Evolutionary conservation across 148 eudicot genomes (phyloP).

Genomic region (Rheum nobile): DNA sequence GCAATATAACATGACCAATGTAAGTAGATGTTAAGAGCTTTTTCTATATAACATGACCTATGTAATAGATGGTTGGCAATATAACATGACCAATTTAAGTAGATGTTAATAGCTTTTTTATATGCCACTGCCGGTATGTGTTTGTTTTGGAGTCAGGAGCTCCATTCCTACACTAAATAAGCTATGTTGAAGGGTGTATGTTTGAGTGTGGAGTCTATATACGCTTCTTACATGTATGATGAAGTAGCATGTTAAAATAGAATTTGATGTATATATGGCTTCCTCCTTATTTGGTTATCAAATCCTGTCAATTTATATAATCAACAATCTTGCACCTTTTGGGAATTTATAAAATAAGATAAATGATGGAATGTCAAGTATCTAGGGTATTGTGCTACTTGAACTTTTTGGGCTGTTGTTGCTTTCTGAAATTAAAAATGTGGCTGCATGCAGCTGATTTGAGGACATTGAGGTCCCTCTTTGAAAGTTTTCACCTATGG

Average conservation of each 20-base stretch:
- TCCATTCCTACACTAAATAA: not conserved
- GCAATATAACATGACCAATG: too few species aligned
- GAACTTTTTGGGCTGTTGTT: too few species aligned
- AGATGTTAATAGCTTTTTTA: not conserved
- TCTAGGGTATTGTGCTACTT: too few species aligned
- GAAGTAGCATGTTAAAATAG: not conserved
- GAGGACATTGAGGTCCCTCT: too few species aligned
- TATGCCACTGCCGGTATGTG: not conserved
- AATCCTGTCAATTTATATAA: too few species aligned
- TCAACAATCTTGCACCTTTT: too few species aligned
- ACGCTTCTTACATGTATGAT: not conserved
- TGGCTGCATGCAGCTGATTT: too few species aligned
- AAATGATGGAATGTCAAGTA: too few species aligned
- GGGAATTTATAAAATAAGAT: too few species aligned
- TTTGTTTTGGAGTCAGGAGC: not conserved
- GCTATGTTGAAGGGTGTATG: not conserved
- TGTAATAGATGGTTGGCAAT: too few species aligned
- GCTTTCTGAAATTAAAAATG: too few species aligned
- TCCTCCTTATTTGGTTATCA: too few species aligned
- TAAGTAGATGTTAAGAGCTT: not conserved
- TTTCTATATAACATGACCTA: not conserved
- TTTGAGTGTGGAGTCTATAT: not conserved
- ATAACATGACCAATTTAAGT: not conserved
- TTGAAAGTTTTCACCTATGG: not conserved
- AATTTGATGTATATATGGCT: not conserved